Percentiles rank a stretch among this genome's conserved stretches.
These are phyloP conservation scores for Leishmania braziliensis DNA, from an alignment of 208 protist species.

Conservation along the genomic window DNA sequence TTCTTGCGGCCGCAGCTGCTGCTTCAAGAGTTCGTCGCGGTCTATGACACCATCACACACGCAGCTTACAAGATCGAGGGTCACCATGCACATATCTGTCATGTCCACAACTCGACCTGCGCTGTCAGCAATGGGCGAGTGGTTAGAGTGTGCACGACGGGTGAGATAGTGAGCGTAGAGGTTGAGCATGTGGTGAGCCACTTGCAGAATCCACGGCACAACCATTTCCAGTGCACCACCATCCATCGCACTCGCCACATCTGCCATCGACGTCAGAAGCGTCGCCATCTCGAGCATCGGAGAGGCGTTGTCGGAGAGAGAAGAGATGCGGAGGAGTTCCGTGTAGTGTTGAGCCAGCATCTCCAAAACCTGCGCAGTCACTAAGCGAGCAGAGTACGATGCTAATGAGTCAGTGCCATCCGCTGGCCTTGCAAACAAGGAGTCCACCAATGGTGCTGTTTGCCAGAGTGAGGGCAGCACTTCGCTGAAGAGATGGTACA, in stretches of 20 bases:
- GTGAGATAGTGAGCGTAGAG: constrained; percentile 22
- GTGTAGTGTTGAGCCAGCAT: constrained; percentile 25
- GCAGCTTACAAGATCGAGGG: constrained; percentile 58
- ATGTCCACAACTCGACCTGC: constrained; percentile 24
- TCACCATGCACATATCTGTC: constrained; percentile 47
- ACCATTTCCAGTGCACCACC: constrained; percentile 20
- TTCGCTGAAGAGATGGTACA: constrained; percentile 32
- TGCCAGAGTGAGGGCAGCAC: constrained; percentile 20
- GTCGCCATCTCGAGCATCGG: constrained; percentile 36
- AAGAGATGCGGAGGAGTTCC: constrained; percentile 6
- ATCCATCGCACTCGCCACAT: constrained; percentile 32
- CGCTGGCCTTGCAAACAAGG: not conserved
- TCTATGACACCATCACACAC: constrained; percentile 48
- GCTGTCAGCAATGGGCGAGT: not conserved
- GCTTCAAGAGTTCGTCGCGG: constrained; percentile 23
- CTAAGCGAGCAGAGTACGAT: not conserved
- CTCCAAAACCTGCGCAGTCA: constrained; percentile 27
- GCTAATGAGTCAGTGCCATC: not conserved
- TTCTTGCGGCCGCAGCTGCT: constrained; percentile 12
- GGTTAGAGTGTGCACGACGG: not conserved
- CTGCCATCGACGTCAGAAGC: constrained; percentile 41
- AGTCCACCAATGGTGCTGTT: constrained; percentile 4
- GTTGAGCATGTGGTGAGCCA: constrained; percentile 24
- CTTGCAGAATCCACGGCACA: constrained; percentile 33
- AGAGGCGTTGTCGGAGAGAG: constrained; percentile 1